Base-by-base conservation (phyloP, 1,284 basidiomycete genomes). In the Pterulicium gracile region DNA sequence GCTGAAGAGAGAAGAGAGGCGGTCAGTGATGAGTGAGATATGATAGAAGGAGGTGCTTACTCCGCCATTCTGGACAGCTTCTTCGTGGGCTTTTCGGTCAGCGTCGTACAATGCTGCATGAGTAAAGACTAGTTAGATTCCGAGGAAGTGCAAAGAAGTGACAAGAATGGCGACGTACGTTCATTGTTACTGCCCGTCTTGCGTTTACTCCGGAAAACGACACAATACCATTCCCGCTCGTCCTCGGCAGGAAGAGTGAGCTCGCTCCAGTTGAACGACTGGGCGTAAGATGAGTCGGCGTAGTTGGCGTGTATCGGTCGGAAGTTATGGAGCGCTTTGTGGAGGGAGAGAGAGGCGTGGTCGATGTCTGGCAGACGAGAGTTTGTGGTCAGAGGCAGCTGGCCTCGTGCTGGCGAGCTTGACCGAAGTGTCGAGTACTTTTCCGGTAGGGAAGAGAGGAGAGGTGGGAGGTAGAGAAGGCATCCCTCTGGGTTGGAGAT, bases 221-320 rank as follows among this genome's bases (percentile, higher is more conserved):
- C 92, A 49, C 81, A 82, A 60, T 93, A 95, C 88, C 89, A 92
- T 54, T 92, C 88, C 45, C 87, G 67, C 53, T 86, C 83, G 36
- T 86, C 74, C 2, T 83, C 73, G 44, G 66, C 65, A 1, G 82
- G 81, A 13, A 90, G 68, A 3, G 61, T 56, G 1, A 96, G 66
- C 41, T 84, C 73, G n/a, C 63, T 55, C 90, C 90, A 96, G 60
- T 94, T 95, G 70, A 95, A 96, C 0, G 87, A 85, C 24, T 79
- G 68, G 1, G 66, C 62, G 56, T 93, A 95, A 3, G 78, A 68
- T 2, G 62, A 62, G 13, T 54, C 56, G 0, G 89, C 81, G 52
- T 94, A 94, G 27, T 79, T 61, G 0, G 62, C 57, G 1, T 74
- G 72, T 2, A 75, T 42, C 0, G 88, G 87, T 18, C 58, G 70